Evolutionary conservation across 305 asterid genomes (phyloP), one percentile per base, ranked within the genome.

Genomic region (Fraxinus nigra): DNA sequence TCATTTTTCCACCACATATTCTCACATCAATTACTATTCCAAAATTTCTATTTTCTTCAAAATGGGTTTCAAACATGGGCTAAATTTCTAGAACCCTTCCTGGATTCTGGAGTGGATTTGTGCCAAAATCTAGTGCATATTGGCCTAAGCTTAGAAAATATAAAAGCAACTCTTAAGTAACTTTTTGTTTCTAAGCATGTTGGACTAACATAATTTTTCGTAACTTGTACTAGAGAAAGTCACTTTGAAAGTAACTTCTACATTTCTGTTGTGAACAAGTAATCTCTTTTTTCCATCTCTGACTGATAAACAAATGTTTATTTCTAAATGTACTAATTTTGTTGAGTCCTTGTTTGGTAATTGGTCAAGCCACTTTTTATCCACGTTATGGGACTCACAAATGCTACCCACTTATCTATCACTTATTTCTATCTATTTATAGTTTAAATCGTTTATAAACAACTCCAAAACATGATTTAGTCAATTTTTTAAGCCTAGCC

Each of bases 91-190:
- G 59, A 72, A 56, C 26, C 70, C 54, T 43, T 81, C 59, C 20
- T 13, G 77, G 69, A 26, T 70, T 79, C 24, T 11, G 2, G 7
- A 18, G 7, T n/a, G 67, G 67, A 18, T 76, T 46, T 48, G n/a
- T 77, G 51, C 76, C 26, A 37, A 46, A 81, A 24, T 43, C 26
- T 48, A 48, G 51, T 59, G 70, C 67, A 38, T 77, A 43, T 81
- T 78, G 81, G 56, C 33, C 72, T 63, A 22, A 63, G 72, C 14
- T 63, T 63, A 24, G 72, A 22, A 24, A 56, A 22, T 7, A 56
- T 56, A 56, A 22, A 24, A 24, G 33, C 72, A 9, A 24, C 3
- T 63, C 8, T 24, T 18, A 56, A 14, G 67, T 56, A 18, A 22
- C 72, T 7, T 24, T 24, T 63, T 14, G 9, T 22, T 9, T 6